Conservation (phyloP, 2,329 filamentous ascomycete species). For the Sphaerostilbella broomeana region DNA sequence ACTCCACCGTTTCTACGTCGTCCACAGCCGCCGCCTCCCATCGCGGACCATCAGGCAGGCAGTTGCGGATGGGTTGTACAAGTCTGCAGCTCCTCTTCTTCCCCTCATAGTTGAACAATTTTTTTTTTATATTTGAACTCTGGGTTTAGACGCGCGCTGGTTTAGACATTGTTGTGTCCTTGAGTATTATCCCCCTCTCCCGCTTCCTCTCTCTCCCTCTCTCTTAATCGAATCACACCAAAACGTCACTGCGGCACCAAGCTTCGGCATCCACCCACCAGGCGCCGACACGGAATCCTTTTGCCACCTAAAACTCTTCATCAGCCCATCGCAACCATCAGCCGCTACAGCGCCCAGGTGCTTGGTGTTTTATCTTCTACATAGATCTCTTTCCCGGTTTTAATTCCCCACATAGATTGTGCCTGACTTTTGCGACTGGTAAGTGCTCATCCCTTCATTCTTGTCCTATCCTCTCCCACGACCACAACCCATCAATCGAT, state of each 20-base stretch:
- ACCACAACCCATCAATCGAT: not conserved
- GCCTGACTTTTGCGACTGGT: slow-evolving; percentile 13
- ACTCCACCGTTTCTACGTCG: slow-evolving; percentile 13
- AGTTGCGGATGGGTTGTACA: slow-evolving; percentile 23
- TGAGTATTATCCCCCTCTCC: slow-evolving; percentile 12
- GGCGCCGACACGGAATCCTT: slow-evolving; percentile 9
- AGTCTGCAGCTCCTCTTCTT: slow-evolving; percentile 16
- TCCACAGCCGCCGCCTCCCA: slow-evolving; percentile 4
- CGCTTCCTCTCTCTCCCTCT: slow-evolving; percentile 19
- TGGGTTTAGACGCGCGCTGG: slow-evolving; percentile 34
- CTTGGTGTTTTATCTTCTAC: slow-evolving; percentile 2
- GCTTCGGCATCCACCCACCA: slow-evolving; percentile 6
- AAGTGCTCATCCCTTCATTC: slow-evolving; percentile 7
- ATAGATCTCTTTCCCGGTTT: slow-evolving; percentile 9
- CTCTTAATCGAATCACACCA: slow-evolving; percentile 17
- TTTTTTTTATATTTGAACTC: slow-evolving; percentile 24
- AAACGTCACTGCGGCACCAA: slow-evolving; percentile 12
- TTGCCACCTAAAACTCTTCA: slow-evolving; percentile 10
- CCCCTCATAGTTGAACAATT: slow-evolving; percentile 18
- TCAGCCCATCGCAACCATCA: slow-evolving; percentile 9
- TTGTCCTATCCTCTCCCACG: not conserved
- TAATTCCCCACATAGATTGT: slow-evolving; percentile 13
- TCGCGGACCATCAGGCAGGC: no score
- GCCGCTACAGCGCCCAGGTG: slow-evolving; percentile 4
- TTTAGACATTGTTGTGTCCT: slow-evolving; percentile 31